Percentiles rank a stretch among this genome's conserved stretches.
These are phyloP conservation scores for Cladosporium phlei DNA, from an alignment of 2,329 filamentous ascomycete species.

Conservation along the genomic window DNA sequence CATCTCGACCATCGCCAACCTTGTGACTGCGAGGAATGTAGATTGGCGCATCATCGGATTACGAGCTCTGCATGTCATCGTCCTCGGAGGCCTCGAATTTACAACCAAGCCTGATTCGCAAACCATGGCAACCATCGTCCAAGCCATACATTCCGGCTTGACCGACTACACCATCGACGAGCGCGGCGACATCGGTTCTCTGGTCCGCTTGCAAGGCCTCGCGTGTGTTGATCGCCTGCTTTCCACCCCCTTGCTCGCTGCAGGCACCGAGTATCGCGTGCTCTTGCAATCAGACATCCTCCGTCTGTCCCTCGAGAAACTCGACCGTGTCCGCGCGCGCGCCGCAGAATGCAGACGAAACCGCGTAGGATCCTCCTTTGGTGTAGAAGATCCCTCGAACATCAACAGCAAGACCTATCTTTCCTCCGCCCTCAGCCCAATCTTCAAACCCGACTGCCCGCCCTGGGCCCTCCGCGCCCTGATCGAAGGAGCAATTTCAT, in stretches of 20 bases:
- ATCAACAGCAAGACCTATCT: conserved; percentile 24
- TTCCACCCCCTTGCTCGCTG: neutral
- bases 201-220: conserved; percentile 76
- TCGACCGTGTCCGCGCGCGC: conserved; percentile 75
- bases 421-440: conserved; percentile 17
- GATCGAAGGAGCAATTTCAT: conserved; percentile 64
- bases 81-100: conserved; percentile 3
- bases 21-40: conserved; percentile 31
- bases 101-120: neutral
- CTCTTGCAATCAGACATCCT: conserved; percentile 36
- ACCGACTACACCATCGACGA: conserved; percentile 90
- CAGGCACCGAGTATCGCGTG: neutral
- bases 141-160: conserved; percentile 44
- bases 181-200: conserved; percentile 82
- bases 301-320: conserved; percentile 77
- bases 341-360: conserved; percentile 47
- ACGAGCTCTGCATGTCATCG: conserved; percentile 33
- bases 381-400: conserved; percentile 1
- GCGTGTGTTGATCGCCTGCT: conserved; percentile 47
- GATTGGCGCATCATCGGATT: conserved; percentile 43
- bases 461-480: conserved; percentile 43
- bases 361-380: conserved; percentile 13
- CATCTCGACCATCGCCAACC: conserved; percentile 31
- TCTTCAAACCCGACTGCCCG: conserved; percentile 1
- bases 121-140: neutral